A percentile compares a stretch with the other conserved stretches of the same genome.
phyloP scores from a whole-genome alignment of 1,139 yeast species.

The Candida neerlandica region DNA sequence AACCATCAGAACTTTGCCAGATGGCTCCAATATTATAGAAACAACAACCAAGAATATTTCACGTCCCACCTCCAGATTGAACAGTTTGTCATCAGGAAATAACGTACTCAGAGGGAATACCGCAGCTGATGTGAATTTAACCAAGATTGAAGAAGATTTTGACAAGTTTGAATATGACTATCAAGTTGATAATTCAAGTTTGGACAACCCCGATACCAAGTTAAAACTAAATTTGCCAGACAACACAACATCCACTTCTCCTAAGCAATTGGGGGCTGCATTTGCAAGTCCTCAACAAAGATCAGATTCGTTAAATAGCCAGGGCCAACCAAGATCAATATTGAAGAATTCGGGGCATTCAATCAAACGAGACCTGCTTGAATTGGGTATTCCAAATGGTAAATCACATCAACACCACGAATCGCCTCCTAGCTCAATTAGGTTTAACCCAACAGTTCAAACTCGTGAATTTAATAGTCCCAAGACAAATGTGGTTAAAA shows the following conservation, averaged over 20 bases:
- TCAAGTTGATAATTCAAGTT: too few species aligned
- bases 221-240: conserved; percentile 12
- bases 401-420: background rate
- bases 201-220: background rate
- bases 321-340: conserved; percentile 28
- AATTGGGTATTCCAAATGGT: conserved; percentile 1
- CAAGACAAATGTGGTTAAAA: background rate
- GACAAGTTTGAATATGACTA: conserved; percentile 42
- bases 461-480: conserved; percentile 14
- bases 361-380: conserved; percentile 2
- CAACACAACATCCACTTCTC: background rate
- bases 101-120: conserved; percentile 25
- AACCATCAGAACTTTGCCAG: conserved; percentile 43
- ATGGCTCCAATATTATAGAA: conserved; percentile 49
- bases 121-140: conserved; percentile 26
- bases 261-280: conserved; percentile 15
- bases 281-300: conserved; percentile 11
- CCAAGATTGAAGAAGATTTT: conserved; percentile 48
- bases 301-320: conserved; percentile 14
- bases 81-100: conserved; percentile 27
- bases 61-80: conserved; percentile 37
- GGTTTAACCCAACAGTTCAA: conserved; percentile 42
- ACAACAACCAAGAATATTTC: conserved; percentile 49
- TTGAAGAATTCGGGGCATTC: conserved; percentile 31
- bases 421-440: conserved; percentile 37